Conservation (phyloP, 2,329 filamentous ascomycete genomes). For the Emericellopsis cladophorae region DNA sequence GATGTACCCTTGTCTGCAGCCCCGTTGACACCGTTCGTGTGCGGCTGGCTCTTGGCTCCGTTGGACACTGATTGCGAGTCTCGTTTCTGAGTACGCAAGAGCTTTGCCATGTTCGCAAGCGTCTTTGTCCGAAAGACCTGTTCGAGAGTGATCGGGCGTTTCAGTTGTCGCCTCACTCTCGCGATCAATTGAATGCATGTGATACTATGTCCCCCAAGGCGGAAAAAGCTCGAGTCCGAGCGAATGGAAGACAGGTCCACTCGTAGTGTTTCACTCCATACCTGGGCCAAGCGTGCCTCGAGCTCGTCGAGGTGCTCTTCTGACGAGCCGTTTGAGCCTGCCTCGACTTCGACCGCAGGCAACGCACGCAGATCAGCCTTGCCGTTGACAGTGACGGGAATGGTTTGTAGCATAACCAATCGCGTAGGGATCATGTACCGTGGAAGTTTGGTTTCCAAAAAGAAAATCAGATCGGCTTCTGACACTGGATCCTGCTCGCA, state of each 20-base stretch:
- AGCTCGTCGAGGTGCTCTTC: too few relatives aligned
- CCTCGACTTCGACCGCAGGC: slow-evolving; percentile 1
- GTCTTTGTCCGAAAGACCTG: background rate
- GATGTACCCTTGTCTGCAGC: too few relatives aligned
- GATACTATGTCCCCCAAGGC: slow-evolving; percentile 1
- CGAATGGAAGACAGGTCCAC: background rate
- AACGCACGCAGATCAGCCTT: slow-evolving; percentile 30
- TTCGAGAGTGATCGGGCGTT: background rate
- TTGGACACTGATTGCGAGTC: background rate
- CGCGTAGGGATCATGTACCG: background rate
- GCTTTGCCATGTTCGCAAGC: background rate
- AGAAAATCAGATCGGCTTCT: background rate
- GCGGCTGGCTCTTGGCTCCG: too few relatives aligned
- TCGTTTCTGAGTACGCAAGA: background rate
- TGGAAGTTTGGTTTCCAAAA: background rate
- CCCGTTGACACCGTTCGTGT: too few relatives aligned
- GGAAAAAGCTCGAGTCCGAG: background rate
- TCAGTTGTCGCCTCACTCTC: background rate
- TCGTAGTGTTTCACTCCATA: too few relatives aligned
- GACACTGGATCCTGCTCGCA: background rate
- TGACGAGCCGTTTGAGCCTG: too few relatives aligned
- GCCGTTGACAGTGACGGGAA: slow-evolving; percentile 25
- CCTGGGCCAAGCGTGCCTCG: too few relatives aligned
- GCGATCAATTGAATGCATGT: slow-evolving; percentile 1
- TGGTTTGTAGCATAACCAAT: slow-evolving; percentile 20